Evolutionary conservation across 2,329 filamentous ascomycete genomes (phyloP), one percentile per base, ranked within the genome.

Genomic region (Chaetomiaceae sp.): DNA sequence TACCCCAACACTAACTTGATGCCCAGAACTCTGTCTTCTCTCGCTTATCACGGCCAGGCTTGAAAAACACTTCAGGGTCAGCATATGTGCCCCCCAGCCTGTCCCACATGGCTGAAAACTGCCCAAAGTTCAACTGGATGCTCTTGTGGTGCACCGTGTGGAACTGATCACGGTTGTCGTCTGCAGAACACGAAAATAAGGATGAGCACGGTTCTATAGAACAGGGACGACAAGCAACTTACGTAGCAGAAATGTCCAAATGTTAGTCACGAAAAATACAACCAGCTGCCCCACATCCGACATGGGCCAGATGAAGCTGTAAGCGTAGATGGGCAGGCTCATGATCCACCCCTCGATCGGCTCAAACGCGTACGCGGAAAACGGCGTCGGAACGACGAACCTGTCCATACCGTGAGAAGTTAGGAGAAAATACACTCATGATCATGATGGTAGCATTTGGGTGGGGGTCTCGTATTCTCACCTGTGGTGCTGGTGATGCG

Each of bases 291-390:
- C 42, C 16, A 44, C 42, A 13, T 44, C 42, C 9, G 42, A 44
- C 42, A 44, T 44, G 18, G 42, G 42, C 16, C 16, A 44, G 16
- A 44, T 6, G 42, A 44, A 44, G 11, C 42, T 44, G 27, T 44
- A 44, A 18, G 42, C 42, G 42, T 44, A 44, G 29, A 44, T n/a
- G 18, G 42, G 42, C 29, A 44, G 29, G 42, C 42, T 44, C 42
- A 44, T 44, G 42, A 44, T 33, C 42, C 42, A 44, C 18, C 10
- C 29, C 25, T 44, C 42, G 18, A 44, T 21, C 16, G 42, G 42
- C 4, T 33, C 42, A 44, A 44, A 44, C n/a, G 42, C 42, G 29
- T 44, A 44, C 18, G 42, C 42, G 9, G 42, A 14, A 33, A 44
- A 44, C 27, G 42, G 42, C 16, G 42, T 44, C 21, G 42, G 42